phyloP scores from a whole-genome alignment of 352 stramenopile species.

The Globisporangium emineosum region DNA sequence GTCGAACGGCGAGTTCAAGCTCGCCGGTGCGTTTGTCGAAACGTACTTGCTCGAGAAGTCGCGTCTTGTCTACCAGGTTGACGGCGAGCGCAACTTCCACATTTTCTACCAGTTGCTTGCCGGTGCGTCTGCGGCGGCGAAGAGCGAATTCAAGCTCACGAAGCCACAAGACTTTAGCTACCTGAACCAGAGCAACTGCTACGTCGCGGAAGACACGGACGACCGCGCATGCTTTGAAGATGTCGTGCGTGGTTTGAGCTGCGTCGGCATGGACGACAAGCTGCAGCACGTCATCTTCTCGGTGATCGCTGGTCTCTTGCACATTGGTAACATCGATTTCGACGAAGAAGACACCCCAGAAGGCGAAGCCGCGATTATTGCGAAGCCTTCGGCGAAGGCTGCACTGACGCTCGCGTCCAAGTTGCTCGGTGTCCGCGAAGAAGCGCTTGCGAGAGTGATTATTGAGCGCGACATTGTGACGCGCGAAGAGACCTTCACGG shows the following conservation, averaged over 20 bases:
- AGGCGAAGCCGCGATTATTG: conserved; percentile 70
- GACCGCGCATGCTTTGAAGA: conserved; percentile 82
- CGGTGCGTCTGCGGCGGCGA: conserved; percentile 49
- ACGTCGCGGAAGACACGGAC: conserved; percentile 89
- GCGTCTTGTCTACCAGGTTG: conserved; percentile 85
- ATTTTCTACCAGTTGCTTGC: conserved; percentile 93
- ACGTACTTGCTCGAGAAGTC: conserved; percentile 89
- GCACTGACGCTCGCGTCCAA: conserved; percentile 49
- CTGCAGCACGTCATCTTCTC: conserved; percentile 87
- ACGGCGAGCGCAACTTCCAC: conserved; percentile 94
- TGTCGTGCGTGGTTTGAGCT: conserved; percentile 68
- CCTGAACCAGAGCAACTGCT: conserved; percentile 93
- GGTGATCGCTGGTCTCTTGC: conserved; percentile 92
- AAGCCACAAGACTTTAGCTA: conserved; percentile 90
- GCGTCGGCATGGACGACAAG: conserved; percentile 68
- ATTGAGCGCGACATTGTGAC: conserved; percentile 86
- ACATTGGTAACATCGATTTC: conserved; percentile 96
- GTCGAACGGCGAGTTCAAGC: conserved; percentile 73
- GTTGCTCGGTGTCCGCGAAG: conserved; percentile 66
- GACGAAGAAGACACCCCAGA: conserved; percentile 86
- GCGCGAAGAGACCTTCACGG: conserved; percentile 78
- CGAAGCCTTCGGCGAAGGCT: conserved; percentile 63
- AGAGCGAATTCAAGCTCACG: conserved; percentile 64
- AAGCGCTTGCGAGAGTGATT: conserved; percentile 74
- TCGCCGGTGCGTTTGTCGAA: conserved; percentile 84